Evolutionary conservation across 805 yeast genomes (phyloP), one percentile per base, ranked within the genome.

Genomic region (Dipodascus albidus): DNA sequence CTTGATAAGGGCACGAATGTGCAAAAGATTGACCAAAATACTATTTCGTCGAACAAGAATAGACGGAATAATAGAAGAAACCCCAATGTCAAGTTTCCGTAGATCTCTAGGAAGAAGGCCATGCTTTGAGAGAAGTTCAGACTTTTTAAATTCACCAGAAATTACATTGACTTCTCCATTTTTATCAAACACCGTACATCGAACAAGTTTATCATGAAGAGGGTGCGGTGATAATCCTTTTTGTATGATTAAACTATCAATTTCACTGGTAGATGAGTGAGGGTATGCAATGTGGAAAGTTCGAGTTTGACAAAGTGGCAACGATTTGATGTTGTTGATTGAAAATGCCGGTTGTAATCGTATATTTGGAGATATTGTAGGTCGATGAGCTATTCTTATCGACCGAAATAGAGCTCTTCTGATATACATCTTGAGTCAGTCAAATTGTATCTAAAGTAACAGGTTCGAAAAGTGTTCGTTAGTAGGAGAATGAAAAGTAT

Each of bases 1-100:
- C 61, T 85, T 86, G n/a, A 93, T 80, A 49, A 93, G 74, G 1
- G 97, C 98, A 59, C 93, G 85, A 50, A 93, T 88, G 65, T 90
- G 93, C 41, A 93, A 70, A 62, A 93, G 69, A 64, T 89, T 90
- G 50, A 93, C 81, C 52, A 93, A 71, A 19, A 91, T 85, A 52
- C 95, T 84, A 58, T 79, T 78, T 23, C 79, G 75, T 55, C 97
- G 76, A 21, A 89, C 88, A 55, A 90, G 82, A 49, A 93, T 84
- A 19, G 88, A 81, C 0, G 99, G 99, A 2, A 90, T 90, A 20
- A 91, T 87, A 67, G 88, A 96, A 53, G 84, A 74, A 23, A 82
- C 75, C 33, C 86, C 83, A 54, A 86, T 78, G 50, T 91, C 98
- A 52, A 91, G 83, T 64, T 90, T 91, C 20, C 99, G 73, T 59